phyloP scores from a whole-genome alignment of 805 yeast species.

The Wickerhamiella brachini region DNA sequence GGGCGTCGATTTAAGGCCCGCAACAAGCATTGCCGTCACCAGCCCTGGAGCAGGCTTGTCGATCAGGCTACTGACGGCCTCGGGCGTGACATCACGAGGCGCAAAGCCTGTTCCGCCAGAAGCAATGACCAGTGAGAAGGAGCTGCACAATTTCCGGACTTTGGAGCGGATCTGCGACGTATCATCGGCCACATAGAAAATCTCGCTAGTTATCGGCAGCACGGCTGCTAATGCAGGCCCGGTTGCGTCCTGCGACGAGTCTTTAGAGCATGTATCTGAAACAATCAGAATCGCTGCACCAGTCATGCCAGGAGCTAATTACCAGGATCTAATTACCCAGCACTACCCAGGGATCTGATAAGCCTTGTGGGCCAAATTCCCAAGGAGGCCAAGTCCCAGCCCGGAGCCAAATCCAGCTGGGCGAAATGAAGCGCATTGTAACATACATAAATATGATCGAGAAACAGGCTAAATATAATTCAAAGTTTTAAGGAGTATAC shows the following conservation, averaged over 20 bases:
- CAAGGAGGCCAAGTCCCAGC: too few species aligned
- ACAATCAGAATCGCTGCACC: slow-evolving; percentile 27
- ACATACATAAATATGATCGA: too few species aligned
- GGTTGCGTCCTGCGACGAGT: slow-evolving; percentile 25
- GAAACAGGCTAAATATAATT: too few species aligned
- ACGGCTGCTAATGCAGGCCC: slow-evolving; percentile 19
- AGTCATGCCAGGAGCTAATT: neutral
- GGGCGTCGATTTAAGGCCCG: slow-evolving; percentile 33
- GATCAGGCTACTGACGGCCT: slow-evolving; percentile 32
- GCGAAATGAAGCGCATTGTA: too few species aligned
- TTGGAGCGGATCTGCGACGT: slow-evolving; percentile 21
- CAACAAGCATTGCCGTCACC: slow-evolving; percentile 33
- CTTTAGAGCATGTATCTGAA: slow-evolving; percentile 30
- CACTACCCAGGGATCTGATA: neutral
- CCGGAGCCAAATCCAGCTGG: too few species aligned
- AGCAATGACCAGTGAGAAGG: slow-evolving; percentile 27
- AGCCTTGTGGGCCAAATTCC: neutral
- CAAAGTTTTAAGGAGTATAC: too few species aligned
- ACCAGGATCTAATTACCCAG: neutral
- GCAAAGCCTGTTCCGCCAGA: slow-evolving; percentile 44
- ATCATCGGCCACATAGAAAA: slow-evolving; percentile 28
- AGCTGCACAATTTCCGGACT: slow-evolving; percentile 20
- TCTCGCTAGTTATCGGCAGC: slow-evolving; percentile 1
- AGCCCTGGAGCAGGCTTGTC: slow-evolving; percentile 37
- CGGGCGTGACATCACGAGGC: slow-evolving; percentile 35